A percentile compares a stretch with the other conserved stretches of the same genome.
phyloP scores from a whole-genome alignment of 2,329 filamentous ascomycete species.

The Fusarium circinatum region DNA sequence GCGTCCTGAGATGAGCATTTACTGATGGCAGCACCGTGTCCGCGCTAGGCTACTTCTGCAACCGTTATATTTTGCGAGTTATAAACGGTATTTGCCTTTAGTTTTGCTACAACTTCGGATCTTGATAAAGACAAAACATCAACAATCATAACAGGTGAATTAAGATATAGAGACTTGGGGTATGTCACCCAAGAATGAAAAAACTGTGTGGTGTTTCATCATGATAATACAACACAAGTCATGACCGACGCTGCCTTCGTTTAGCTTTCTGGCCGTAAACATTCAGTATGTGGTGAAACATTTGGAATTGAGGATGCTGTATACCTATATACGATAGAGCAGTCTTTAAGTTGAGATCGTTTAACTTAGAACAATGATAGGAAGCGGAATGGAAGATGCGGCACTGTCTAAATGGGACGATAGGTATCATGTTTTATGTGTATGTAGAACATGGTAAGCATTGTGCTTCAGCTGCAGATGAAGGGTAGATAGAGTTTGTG shows the following conservation, averaged over 20 bases:
- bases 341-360: background rate
- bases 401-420: background rate
- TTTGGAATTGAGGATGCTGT: background rate
- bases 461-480: background rate
- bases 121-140: constrained; percentile 17
- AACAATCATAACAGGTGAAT: background rate
- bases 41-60: constrained; percentile 9
- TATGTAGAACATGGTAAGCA: background rate
- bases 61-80: background rate
- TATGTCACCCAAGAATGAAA: background rate
- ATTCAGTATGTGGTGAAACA: background rate
- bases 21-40: constrained; percentile 6
- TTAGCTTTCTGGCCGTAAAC: background rate
- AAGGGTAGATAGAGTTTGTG: background rate
- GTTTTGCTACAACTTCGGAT: background rate
- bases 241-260: background rate
- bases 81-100: constrained; percentile 9
- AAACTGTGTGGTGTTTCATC: background rate
- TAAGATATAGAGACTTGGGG: background rate
- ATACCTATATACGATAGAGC: background rate
- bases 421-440: background rate
- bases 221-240: background rate
- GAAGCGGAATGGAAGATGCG: background rate
- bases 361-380: background rate
- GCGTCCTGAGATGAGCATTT: constrained; percentile 21